A percentile compares a stretch with the other conserved stretches of the same genome.
Conservation (phyloP, 2,329 filamentous ascomycete species). For the Sporothrix mexicana region DNA sequence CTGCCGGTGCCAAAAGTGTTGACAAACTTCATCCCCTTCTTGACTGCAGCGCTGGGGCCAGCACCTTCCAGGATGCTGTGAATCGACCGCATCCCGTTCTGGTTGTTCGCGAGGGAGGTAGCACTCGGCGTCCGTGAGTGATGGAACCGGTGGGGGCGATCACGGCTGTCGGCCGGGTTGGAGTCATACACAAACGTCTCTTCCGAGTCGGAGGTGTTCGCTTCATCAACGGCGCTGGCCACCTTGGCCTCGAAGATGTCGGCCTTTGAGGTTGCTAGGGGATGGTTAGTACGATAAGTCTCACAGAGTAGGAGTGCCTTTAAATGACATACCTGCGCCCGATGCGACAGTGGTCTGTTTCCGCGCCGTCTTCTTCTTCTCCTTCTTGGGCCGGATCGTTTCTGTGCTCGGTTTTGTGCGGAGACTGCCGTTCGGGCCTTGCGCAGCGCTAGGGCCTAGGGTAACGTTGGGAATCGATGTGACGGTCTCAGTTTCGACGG, state of each 20-base stretch:
- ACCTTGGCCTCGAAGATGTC: slow-evolving; percentile 98
- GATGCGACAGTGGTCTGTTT: slow-evolving; percentile 75
- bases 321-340: slow-evolving; percentile 69
- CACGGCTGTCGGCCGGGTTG: slow-evolving; percentile 75
- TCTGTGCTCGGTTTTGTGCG: slow-evolving; percentile 90
- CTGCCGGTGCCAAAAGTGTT: slow-evolving; percentile 74
- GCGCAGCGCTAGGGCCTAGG: slow-evolving; percentile 68
- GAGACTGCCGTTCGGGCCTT: slow-evolving; percentile 72
- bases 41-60: slow-evolving; percentile 63
- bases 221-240: slow-evolving; percentile 92
- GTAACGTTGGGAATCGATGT: slow-evolving; percentile 85
- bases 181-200: slow-evolving; percentile 99
- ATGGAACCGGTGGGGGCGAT: slow-evolving; percentile 67
- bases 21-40: slow-evolving; percentile 96
- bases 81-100: slow-evolving; percentile 65
- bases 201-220: slow-evolving; percentile 94
- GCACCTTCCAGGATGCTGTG: slow-evolving; percentile 66
- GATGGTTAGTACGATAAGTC: slow-evolving; percentile 31
- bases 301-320: background rate
- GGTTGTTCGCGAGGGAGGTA: slow-evolving; percentile 79
- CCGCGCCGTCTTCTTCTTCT: slow-evolving; percentile 79
- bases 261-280: slow-evolving; percentile 85
- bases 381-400: slow-evolving; percentile 92
- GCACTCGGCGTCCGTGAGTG: slow-evolving; percentile 95
- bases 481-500: slow-evolving; percentile 95